These are phyloP conservation scores for Terana coerulea DNA, from an alignment of 768 basidiomycete species.

Conservation along the genomic window DNA sequence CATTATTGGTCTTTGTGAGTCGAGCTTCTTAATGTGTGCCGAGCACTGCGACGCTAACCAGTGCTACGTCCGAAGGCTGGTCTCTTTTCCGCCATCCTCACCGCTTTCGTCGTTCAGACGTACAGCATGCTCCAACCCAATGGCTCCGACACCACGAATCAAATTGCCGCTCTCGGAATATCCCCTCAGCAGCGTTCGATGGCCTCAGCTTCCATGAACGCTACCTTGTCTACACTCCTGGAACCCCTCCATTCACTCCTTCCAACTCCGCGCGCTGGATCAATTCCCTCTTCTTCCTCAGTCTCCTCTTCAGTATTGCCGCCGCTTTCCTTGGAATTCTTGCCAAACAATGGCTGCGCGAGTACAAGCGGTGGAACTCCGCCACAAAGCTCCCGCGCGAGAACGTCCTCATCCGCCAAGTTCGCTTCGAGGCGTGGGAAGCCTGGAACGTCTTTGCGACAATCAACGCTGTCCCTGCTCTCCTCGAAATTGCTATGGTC, in stretches of 20 bases:
- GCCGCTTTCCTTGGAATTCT: constrained; percentile 24
- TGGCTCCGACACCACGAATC: neutral
- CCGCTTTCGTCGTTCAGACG: constrained; percentile 20
- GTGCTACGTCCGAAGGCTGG: constrained; percentile 16
- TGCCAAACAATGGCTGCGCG: constrained; percentile 26
- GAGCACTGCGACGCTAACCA: neutral
- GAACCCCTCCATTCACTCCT: neutral
- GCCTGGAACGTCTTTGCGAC: constrained; percentile 5
- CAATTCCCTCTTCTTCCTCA: constrained; percentile 23
- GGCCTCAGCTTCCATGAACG: neutral
- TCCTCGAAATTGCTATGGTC: constrained; percentile 12
- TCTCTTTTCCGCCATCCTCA: constrained; percentile 23
- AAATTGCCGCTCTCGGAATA: constrained; percentile 5
- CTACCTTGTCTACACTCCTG: neutral
- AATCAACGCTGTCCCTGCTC: constrained; percentile 7
- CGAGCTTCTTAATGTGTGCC: too few relatives aligned
- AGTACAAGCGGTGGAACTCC: neutral
- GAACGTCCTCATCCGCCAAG: constrained; percentile 3
- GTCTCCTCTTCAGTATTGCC: constrained; percentile 21
- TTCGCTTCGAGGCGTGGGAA: neutral
- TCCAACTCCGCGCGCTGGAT: constrained; percentile 5
- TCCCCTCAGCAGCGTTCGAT: constrained; percentile 7
- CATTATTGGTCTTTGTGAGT: neutral
- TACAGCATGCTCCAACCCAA: constrained; percentile 14
- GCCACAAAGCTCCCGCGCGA: neutral